These are phyloP conservation scores for Ophiocordyceps australis DNA, from an alignment of 2,329 filamentous ascomycete species.

Conservation along the genomic window DNA sequence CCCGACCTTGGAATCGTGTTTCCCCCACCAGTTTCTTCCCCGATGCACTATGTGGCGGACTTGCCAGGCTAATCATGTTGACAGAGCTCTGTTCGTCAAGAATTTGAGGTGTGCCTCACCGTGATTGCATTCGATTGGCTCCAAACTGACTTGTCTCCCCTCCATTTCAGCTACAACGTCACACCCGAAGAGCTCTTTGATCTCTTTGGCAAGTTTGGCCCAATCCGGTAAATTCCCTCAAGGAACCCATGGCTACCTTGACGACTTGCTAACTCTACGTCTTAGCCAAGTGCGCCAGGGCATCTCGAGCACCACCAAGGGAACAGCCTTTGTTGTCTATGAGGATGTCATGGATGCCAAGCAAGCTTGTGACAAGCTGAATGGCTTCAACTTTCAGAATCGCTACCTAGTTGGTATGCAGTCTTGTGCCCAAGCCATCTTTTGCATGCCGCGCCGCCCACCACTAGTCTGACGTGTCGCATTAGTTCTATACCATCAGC, in stretches of 20 bases:
- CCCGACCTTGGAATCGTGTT: too few relatives aligned
- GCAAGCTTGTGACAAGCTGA: constrained; percentile 96
- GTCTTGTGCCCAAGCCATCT: neutral
- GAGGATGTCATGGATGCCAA: constrained; percentile 99
- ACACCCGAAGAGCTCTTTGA: constrained; percentile 96
- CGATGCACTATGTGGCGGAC: neutral
- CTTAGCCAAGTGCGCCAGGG: constrained; percentile 92
- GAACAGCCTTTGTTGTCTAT: constrained; percentile 97
- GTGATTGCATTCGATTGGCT: too few relatives aligned
- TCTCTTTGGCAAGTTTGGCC: constrained; percentile 94
- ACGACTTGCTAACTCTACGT: constrained; percentile 3
- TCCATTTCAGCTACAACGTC: constrained; percentile 75
- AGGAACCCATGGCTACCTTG: constrained; percentile 1
- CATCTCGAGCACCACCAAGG: constrained; percentile 93
- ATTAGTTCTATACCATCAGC: constrained; percentile 44
- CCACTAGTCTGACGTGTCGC: neutral
- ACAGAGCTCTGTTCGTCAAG: constrained; percentile 98
- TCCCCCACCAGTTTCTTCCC: too few relatives aligned
- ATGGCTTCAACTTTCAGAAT: constrained; percentile 99
- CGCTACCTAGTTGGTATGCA: constrained; percentile 87
- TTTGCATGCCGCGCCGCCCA: neutral
- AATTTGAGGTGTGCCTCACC: constrained; percentile 80
- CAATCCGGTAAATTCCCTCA: constrained; percentile 56
- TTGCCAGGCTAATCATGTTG: constrained; percentile 12
- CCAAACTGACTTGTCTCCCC: constrained; percentile 6